A percentile compares a stretch with the other conserved stretches of the same genome.
These are phyloP conservation scores for Nakazawaea siamensis DNA, from an alignment of 805 yeast species.

Conservation along the genomic window DNA sequence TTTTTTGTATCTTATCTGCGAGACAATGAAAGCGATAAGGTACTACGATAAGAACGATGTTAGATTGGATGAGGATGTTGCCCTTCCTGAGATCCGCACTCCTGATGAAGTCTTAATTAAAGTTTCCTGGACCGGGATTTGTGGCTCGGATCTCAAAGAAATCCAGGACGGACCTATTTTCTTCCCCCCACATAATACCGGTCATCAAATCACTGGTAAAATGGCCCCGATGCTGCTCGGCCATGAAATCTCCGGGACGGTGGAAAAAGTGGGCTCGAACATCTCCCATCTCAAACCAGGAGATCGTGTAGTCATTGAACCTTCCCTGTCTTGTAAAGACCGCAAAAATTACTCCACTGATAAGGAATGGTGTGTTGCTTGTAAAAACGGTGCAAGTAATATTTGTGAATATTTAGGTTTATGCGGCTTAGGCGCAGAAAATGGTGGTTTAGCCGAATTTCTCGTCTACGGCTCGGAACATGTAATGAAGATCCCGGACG, in stretches of 20 bases:
- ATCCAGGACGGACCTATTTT: constrained; percentile 39
- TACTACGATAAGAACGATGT: constrained; percentile 16
- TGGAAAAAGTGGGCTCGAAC: constrained; percentile 32
- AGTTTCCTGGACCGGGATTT: constrained; percentile 45
- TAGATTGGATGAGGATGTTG: constrained; percentile 13
- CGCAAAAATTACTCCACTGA: constrained; percentile 15
- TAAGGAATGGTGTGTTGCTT: constrained; percentile 33
- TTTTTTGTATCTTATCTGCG: too few relatives aligned
- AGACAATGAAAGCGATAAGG: constrained; percentile 19
- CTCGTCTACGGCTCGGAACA: constrained; percentile 30
- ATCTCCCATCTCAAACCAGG: constrained; percentile 36
- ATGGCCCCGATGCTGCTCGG: constrained; percentile 41
- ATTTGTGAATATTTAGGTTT: constrained; percentile 41
- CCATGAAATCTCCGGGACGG: constrained; percentile 44
- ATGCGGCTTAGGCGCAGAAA: constrained; percentile 39
- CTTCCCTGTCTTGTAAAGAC: constrained; percentile 42
- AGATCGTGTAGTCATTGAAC: constrained; percentile 38
- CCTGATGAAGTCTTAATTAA: constrained; percentile 35
- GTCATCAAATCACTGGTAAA: constrained; percentile 30
- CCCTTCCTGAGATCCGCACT: constrained; percentile 27
- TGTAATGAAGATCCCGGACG: constrained; percentile 29
- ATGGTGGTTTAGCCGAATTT: constrained; percentile 43
- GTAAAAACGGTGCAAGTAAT: constrained; percentile 42
- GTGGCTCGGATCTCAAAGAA: constrained; percentile 52
- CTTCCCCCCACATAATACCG: constrained; percentile 27